Base-by-base conservation (phyloP, 805 yeast species). In the Saccharomyces cerevisiae region DNA sequence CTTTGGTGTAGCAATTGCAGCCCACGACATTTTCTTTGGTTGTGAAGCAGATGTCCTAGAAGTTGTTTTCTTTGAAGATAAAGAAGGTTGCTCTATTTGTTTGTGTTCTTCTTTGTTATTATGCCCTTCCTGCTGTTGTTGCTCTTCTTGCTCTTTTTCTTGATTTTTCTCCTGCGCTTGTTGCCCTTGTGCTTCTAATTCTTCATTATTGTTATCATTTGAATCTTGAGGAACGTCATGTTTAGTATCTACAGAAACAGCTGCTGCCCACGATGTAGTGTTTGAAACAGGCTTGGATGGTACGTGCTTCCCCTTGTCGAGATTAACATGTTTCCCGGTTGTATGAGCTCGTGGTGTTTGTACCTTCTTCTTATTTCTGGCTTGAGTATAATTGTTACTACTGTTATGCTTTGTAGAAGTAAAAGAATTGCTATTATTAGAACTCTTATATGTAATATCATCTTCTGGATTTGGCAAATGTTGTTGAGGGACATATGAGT, bases 1-100 rank as follows among this genome's bases (percentile, higher is more conserved):
- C 63, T 78, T 76, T 48, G 89, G 84, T 53, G 81, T 72, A 51
- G 84, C 84, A 61, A 85, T 80, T 17, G 90, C 80, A 30, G 89
- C 89, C 87, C 89, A 84, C 4, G 89, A 76, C 63, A 76, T 73
- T 59, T 74, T 68, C 61, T 65, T 68, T 28, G 67, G 63, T 53
- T 59, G 43, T 1, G 43, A 36, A 9, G 43, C 22, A 36, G 22
- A 27, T 24, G 36, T 55, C 51, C 31, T 55, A 57, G 61, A 41
- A 53, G 57, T 36, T 56, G 57, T 36, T 56, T 17, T 30, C 46
- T 31, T 36, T 32, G 49, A 46, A 13, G 17, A 14, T 21, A 28
- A 41, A 29, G 47, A 41, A 41, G 55, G 49, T 52, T 54, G 58
- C 53, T 60, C 26, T 31, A 28, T 29, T 8, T 29, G n/a, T 21